Evolutionary conservation across 2,329 filamentous ascomycete species (phyloP).

Genomic region (Pseudocercospora fijiensis): DNA sequence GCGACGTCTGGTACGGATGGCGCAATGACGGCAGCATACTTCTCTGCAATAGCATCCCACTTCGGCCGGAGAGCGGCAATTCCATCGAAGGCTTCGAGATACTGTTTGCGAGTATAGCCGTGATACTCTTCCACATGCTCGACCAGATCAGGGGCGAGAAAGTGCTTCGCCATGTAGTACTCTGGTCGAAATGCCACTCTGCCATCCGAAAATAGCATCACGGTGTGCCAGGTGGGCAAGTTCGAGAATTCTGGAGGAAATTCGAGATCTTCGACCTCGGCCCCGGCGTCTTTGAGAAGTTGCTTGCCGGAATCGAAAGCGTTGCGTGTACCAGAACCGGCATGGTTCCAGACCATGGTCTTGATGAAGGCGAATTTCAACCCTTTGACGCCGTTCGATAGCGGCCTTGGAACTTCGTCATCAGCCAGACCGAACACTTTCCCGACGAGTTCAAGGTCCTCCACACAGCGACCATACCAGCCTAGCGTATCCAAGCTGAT

Average conservation of each 20-base stretch:
- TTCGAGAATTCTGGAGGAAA: conserved; percentile 53
- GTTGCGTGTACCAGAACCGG: conserved; percentile 39
- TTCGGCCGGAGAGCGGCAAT: conserved; percentile 55
- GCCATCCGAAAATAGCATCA: conserved; percentile 55
- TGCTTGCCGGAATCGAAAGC: conserved; percentile 40
- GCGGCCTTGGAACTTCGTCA: conserved; percentile 39
- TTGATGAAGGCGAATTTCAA: conserved; percentile 57
- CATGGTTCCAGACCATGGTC: conserved; percentile 53
- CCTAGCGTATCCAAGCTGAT: conserved; percentile 63
- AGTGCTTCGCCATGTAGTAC: conserved; percentile 50
- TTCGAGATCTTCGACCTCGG: conserved; percentile 56
- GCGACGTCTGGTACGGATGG: conserved; percentile 63
- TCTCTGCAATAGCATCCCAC: conserved; percentile 53
- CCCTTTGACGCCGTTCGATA: conserved; percentile 44
- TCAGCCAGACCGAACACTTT: conserved; percentile 57
- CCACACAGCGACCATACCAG: conserved; percentile 57
- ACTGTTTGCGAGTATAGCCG: conserved; percentile 47
- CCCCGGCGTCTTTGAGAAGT: conserved; percentile 49
- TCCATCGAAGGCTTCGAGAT: conserved; percentile 57
- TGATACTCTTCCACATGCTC: conserved; percentile 54
- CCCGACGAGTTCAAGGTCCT: conserved; percentile 58
- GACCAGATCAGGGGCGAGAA: conserved; percentile 49
- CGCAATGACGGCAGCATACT: conserved; percentile 57
- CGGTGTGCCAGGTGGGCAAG: conserved; percentile 54
- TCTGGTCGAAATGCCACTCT: conserved; percentile 56